These are phyloP conservation scores for Ascodesmis nigricans DNA, from an alignment of 495 filamentous ascomycete genomes.

Conservation along the genomic window DNA sequence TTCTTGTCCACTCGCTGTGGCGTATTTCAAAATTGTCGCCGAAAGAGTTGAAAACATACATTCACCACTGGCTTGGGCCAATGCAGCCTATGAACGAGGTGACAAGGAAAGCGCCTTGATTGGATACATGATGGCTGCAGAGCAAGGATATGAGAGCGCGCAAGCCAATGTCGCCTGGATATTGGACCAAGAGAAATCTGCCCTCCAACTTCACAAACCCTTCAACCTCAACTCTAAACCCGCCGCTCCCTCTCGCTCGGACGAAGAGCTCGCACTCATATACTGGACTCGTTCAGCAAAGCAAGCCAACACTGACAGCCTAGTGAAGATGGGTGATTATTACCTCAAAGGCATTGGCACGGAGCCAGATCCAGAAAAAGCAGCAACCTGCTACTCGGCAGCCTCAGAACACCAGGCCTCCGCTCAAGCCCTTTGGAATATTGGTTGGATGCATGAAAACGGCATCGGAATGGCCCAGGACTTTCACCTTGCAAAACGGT, in stretches of 20 bases:
- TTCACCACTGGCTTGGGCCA: constrained; percentile 69
- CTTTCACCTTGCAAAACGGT: constrained; percentile 89
- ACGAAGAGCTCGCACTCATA: constrained; percentile 45
- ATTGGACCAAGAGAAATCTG: constrained; percentile 57
- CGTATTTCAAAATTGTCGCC: constrained; percentile 86
- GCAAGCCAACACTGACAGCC: constrained; percentile 76
- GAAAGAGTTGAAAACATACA: constrained; percentile 73
- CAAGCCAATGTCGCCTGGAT: constrained; percentile 90
- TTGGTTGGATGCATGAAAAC: constrained; percentile 99
- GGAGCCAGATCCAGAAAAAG: constrained; percentile 55
- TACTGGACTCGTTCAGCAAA: constrained; percentile 94
- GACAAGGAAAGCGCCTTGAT: constrained; percentile 70
- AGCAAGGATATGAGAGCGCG: constrained; percentile 83
- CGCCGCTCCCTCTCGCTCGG: background rate
- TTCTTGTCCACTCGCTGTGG: constrained; percentile 57
- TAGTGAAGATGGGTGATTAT: constrained; percentile 98
- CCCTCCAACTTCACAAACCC: constrained; percentile 27
- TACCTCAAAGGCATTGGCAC: constrained; percentile 66
- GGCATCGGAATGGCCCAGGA: constrained; percentile 83
- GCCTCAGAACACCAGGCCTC: constrained; percentile 78
- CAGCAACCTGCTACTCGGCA: constrained; percentile 73
- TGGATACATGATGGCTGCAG: constrained; percentile 73
- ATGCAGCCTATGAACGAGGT: constrained; percentile 61
- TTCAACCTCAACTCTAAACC: background rate
- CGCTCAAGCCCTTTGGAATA: constrained; percentile 88